These are phyloP conservation scores for Euphorbia pulcherrima DNA, from an alignment of 345 rosid genomes.

Conservation along the genomic window DNA sequence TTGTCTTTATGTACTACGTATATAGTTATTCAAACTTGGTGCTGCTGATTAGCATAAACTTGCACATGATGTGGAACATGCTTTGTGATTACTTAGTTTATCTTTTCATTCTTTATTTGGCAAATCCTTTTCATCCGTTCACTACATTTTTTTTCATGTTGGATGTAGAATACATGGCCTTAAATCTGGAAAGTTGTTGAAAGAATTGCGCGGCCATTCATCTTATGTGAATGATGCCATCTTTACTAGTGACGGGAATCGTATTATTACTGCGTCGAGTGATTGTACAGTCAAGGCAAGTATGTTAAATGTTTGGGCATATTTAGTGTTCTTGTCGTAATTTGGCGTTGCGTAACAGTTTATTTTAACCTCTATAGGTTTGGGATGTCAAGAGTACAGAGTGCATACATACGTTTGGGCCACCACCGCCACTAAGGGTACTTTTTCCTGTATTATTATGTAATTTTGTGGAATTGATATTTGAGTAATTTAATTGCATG, in stretches of 20 bases:
- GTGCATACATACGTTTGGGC: constrained; percentile 87
- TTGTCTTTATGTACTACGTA: background rate
- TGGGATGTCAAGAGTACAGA: constrained; percentile 97
- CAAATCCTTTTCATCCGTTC: background rate
- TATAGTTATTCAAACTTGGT: background rate
- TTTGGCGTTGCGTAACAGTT: background rate
- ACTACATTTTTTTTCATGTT: constrained; percentile 2
- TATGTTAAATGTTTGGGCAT: background rate
- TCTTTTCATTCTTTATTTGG: background rate
- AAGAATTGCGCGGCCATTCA: constrained; percentile 89
- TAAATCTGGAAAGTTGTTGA: constrained; percentile 91
- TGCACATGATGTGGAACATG: background rate
- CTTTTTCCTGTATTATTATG: constrained; percentile 9
- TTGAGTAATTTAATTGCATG: background rate
- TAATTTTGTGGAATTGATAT: constrained; percentile 8
- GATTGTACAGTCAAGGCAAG: constrained; percentile 82
- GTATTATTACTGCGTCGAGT: constrained; percentile 87
- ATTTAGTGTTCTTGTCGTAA: background rate
- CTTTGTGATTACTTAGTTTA: background rate
- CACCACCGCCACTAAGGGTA: constrained; percentile 94
- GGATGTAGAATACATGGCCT: constrained; percentile 82
- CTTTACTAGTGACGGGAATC: constrained; percentile 84
- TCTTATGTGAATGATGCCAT: constrained; percentile 91
- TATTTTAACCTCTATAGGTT: constrained; percentile 43
- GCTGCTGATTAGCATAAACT: background rate